Evolutionary conservation across 2,329 filamentous ascomycete species (phyloP), one percentile per base, ranked within the genome.

Genomic region (Phialemoniopsis sp.): DNA sequence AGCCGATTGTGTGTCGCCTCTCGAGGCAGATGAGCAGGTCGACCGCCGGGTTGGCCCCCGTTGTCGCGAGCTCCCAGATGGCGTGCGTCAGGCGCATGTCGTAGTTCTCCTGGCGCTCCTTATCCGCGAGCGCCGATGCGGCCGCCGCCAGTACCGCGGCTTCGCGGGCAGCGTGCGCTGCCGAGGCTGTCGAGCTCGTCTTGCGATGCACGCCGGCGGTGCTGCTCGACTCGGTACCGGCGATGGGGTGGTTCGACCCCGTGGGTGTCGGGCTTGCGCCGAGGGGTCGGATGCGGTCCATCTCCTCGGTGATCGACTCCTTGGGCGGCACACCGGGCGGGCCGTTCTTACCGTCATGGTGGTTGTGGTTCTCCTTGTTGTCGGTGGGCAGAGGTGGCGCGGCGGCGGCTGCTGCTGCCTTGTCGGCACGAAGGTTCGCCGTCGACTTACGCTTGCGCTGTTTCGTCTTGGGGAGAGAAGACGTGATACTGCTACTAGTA

Each of bases 11-110:
- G 53, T 95, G 89, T 19, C 87, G 79, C 16, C 93, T 81, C 62
- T 98, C 93, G 2, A 98, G 73, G 57, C 93, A 98, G 6, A 96
- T 87, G 1, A 98, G 71, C 14, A 98, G 68, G 60, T 98, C 93
- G 0, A 95, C 88, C 1, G 93, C 91, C 1, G 93, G 93, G 57
- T 98, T 97, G 3, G 90, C 89, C 36, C 90, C 86, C 1, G 84
- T 85, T 0, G 91, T 97, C 2, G 93, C 89, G 14, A 94, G 74
- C 43, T 91, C 85, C 93, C 93, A 98, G 49, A 96, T 97, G 10
- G 87, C 84, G 51, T 95, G 87, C 0, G 93, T 97, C 13, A 98
- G 76, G 3, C 89, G 82, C 39, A 76, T 80, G 55, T 97, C 90
- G 59, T 95, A 97, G 8, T 75, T 79, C 42, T 74, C 69, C 54